Base-by-base conservation (phyloP, 2,329 filamentous ascomycete genomes). In the Esteya vermicola region DNA sequence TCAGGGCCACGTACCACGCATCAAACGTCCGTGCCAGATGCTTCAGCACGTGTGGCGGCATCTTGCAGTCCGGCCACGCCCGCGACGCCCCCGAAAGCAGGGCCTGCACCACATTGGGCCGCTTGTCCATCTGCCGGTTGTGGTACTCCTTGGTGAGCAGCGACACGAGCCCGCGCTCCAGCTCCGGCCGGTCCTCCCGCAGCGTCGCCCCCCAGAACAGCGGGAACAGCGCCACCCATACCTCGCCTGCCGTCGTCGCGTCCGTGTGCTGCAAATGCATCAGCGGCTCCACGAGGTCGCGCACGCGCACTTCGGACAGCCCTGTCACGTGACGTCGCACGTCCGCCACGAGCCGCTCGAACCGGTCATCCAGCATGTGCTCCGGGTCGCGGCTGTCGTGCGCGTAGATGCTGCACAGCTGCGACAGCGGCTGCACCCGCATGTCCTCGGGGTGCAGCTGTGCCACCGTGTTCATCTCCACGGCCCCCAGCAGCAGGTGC, bases 71-170 rank as follows among this genome's bases (percentile, higher is more conserved):
- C 0, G 91, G 89, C 62, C 73, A 83, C 2, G 88, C 79, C 52
- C 81, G 82, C 13, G 88, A 84, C 27, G 85, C 81, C 31, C 85
- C 91, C 51, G 93, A 84, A 6, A 98, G 70, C 43, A 99, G 69
- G 8, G 88, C 91, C 52, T 95, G 85, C 3, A 98, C 79, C 26
- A 95, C 93, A 52, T 98, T 98, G 3, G 91, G 93, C 35, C 93
- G 75, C 62, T 85, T 88, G 57, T 96, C 91, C 41, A 96, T 79
- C 55, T 98, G 91, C 39, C 89, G 77, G 45, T 83, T 83, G 57
- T 98, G 91, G 57, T 89, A 96, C 52, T 98, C 93, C 54, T 93
- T 93, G 3, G 89, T 94, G 9, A 98, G 68, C 10, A 98, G 67
- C 4, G 78, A 72, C n/a, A 95, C 84, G 59, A 98, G 75, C 13